Base-by-base conservation (phyloP, 257 asterid genomes). In the Nicotiana noctiflora region DNA sequence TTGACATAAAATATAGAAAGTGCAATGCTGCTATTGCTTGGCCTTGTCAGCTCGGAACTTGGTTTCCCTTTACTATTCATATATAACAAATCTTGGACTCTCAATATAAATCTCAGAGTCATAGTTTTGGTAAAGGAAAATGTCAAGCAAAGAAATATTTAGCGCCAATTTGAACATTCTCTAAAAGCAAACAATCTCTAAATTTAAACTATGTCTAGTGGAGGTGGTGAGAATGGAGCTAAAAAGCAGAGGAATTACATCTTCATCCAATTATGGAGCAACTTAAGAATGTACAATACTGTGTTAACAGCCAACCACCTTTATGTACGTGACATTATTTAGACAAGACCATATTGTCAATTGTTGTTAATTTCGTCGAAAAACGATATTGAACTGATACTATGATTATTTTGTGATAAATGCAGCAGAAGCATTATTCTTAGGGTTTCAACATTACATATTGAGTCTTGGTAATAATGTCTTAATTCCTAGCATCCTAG, bases 371-470 rank as follows among this genome's bases (percentile, higher is more conserved):
- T 44, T 6, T 12, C 52, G 52, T 44, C 17, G 27, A 29, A 2
- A 75, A 49, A 57, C 15, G 21, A 49, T 27, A 32, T 53, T 77
- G 12, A 60, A 57, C 9, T 37, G 8, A 18, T 27, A 27, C 9
- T 18, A 31, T 32, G 75, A 13, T 81, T 9, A 53, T 31, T 66
- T 27, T 31, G 15, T 66, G 31, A 55, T 62, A 5, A 76, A 83
- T 82, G 83, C 92, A 94, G 98, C 86, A 55, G 94, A 91, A 67
- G 81, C 95, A 62, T 13, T 92, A 15, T 14, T 85, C 75, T 82
- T 94, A 89, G 97, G 97, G 1, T 93, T 94, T 84, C 98, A 94
- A 67, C 98, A 94, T 85, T 94, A 88, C 85, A 49, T 93, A 57
- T 81, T 93, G 49, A 86, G 90, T 62, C 91, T 92, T 52, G 97